Evolutionary conservation across 805 yeast species (phyloP).

Genomic region (Dipodascus albidus): DNA sequence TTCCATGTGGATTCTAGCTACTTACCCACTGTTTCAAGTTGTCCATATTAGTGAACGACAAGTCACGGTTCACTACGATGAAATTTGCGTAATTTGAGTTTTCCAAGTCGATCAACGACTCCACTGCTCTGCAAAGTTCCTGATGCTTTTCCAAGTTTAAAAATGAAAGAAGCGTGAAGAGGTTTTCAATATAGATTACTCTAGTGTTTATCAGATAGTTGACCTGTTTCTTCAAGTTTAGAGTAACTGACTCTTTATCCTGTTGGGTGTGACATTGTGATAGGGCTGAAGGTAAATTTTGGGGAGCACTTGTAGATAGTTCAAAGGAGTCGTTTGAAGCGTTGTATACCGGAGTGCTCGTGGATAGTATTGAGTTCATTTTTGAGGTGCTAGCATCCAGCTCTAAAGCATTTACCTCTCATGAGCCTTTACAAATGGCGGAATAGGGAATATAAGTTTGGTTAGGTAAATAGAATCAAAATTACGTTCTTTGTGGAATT

Average conservation of each 20-base stretch:
- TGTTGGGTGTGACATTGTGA: neutral
- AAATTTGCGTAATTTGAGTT: neutral
- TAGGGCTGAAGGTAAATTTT: neutral
- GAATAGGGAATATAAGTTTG: too few relatives aligned
- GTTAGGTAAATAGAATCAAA: too few relatives aligned
- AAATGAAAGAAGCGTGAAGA: neutral
- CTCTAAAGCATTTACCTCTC: neutral
- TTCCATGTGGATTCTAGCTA: too few relatives aligned
- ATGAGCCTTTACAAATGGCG: neutral
- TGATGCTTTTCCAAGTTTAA: neutral
- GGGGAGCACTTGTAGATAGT: neutral
- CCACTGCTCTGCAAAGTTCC: neutral
- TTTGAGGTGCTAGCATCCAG: neutral
- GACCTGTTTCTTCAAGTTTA: neutral
- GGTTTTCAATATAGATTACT: neutral
- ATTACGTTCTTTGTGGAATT: too few relatives aligned
- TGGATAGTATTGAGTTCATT: neutral
- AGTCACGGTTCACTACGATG: neutral
- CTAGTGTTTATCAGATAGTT: neutral
- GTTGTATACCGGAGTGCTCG: neutral
- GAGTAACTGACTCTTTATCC: neutral
- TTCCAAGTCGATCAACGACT: neutral
- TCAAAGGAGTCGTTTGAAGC: neutral
- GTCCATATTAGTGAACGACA: neutral
- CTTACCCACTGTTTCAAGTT: neutral